Evolutionary conservation across 768 basidiomycete genomes (phyloP).

Genomic region (Lentinus brumalis): DNA sequence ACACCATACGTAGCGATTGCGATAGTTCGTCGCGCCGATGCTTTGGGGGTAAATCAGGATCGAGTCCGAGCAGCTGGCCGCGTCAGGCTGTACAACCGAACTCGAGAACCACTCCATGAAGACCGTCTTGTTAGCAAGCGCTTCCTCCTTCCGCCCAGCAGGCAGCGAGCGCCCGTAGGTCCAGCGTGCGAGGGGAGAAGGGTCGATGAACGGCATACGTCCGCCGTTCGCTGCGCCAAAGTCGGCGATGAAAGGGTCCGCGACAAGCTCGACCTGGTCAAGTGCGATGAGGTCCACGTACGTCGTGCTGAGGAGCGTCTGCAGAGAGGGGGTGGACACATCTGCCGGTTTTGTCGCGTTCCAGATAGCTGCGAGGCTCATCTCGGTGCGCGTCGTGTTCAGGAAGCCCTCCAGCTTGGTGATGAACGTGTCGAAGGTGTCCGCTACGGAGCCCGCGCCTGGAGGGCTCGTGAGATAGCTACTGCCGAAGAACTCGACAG

Average conservation of each 20-base stretch:
- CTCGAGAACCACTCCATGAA: slow-evolving; percentile 35
- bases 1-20: slow-evolving; percentile 29
- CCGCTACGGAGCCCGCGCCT: slow-evolving; percentile 17
- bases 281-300: slow-evolving; percentile 31
- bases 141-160: slow-evolving; percentile 21
- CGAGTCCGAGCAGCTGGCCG: slow-evolving; percentile 28
- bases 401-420: slow-evolving; percentile 31
- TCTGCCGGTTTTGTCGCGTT: slow-evolving; percentile 23
- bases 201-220: slow-evolving; percentile 33
- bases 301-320: slow-evolving; percentile 27
- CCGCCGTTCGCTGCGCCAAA: slow-evolving; percentile 27
- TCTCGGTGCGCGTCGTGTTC: slow-evolving; percentile 26
- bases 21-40: slow-evolving; percentile 26
- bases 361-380: slow-evolving; percentile 27
- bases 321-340: slow-evolving; percentile 23
- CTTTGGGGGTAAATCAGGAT: slow-evolving; percentile 34
- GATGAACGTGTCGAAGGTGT: slow-evolving; percentile 32
- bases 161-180: slow-evolving; percentile 23
- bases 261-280: slow-evolving; percentile 31
- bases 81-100: slow-evolving; percentile 20
- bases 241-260: slow-evolving; percentile 31
- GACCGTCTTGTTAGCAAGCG: slow-evolving; percentile 28
- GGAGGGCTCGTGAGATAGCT: slow-evolving; percentile 29
- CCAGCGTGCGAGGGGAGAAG: slow-evolving; percentile 32
- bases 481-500: slow-evolving; percentile 25